Evolutionary conservation across 257 asterid species (phyloP), one percentile per base, ranked within the genome.

Genomic region (Lantana camara): DNA sequence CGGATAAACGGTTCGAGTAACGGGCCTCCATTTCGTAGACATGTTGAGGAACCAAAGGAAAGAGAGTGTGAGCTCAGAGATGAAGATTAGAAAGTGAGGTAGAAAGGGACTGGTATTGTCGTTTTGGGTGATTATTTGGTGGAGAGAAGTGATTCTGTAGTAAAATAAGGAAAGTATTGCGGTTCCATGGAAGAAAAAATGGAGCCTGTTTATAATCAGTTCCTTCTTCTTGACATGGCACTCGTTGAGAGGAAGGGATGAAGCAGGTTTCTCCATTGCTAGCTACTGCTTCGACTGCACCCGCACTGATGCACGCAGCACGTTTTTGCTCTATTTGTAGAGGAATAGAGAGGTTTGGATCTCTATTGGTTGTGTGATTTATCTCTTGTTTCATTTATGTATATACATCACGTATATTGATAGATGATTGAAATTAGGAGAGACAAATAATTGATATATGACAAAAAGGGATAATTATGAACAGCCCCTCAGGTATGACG

Each of bases 1-100:
- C 0, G 85, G 85, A 50, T 73, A 72, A 0, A 81, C 82, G 0
- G 70, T 61, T 13, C 90, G 74, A 1, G 17, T 23, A 7, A 87
- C 70, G 1, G 88, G 95, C 12, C 62, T 67, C 87, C 88, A 87
- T 37, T 73, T 80, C 6, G 61, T 57, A 0, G 85, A 64, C 71
- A 70, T 85, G 12, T 50, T n/a, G 5, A 88, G 73, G n/a, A 88
- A 24, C 96, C 96, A 88, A 1, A 75, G 14, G 76, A 79, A 73
- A 1, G 82, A 65, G 63, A 82, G 73, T 14, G 38, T 38, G 9
- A 74, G 37, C 67, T 82, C 88, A 0, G 84, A 46, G 0, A 61
- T 52, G 45, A 73, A 17, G 72, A 82, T 22, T 1, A 71, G 69
- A 11, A 70, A 9, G 44, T 74, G 63, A 9, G 78, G 72, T 4